A percentile compares a stretch with the other conserved stretches of the same genome.
Conservation (phyloP, 2,329 filamentous ascomycete species). For the Albifimbria verrucaria region DNA sequence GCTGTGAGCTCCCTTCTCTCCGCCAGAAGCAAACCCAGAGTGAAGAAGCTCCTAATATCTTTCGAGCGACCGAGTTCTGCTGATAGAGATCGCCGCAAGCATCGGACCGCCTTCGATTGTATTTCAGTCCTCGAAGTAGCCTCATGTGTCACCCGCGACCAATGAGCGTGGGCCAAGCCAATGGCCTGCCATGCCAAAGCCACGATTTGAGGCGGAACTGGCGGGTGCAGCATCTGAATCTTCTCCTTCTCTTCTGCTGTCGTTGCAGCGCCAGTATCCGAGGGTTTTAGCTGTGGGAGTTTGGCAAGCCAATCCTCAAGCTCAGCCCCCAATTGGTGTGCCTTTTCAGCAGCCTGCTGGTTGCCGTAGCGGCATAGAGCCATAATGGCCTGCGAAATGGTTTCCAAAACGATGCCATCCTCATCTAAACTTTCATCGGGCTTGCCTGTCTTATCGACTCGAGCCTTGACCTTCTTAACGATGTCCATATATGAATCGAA, state of each 20-base stretch:
- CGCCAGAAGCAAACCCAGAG: slow-evolving; percentile 78
- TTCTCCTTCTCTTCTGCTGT: slow-evolving; percentile 25
- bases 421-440: slow-evolving; percentile 70
- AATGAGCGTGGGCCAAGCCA: slow-evolving; percentile 81
- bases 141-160: slow-evolving; percentile 79
- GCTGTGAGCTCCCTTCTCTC: slow-evolving; percentile 78
- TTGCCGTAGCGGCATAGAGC: slow-evolving; percentile 81
- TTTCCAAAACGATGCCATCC: slow-evolving; percentile 72
- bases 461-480: slow-evolving; percentile 77
- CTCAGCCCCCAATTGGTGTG: slow-evolving; percentile 64
- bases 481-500: slow-evolving; percentile 92
- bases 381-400: slow-evolving; percentile 74
- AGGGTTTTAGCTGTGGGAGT: slow-evolving; percentile 31
- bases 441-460: slow-evolving; percentile 75
- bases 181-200: slow-evolving; percentile 79
- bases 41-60: slow-evolving; percentile 75
- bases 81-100: slow-evolving; percentile 69
- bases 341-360: slow-evolving; percentile 72
- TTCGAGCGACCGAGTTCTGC: slow-evolving; percentile 62
- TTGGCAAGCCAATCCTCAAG: slow-evolving; percentile 75
- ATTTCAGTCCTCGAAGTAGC: slow-evolving; percentile 67
- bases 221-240: slow-evolving; percentile 32
- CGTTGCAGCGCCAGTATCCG: slow-evolving; percentile 24
- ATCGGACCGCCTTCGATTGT: slow-evolving; percentile 73
- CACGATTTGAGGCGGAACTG: slow-evolving; percentile 58